These are phyloP conservation scores for Agaricales sp. DNA, from an alignment of 1,284 basidiomycete genomes.

Conservation along the genomic window DNA sequence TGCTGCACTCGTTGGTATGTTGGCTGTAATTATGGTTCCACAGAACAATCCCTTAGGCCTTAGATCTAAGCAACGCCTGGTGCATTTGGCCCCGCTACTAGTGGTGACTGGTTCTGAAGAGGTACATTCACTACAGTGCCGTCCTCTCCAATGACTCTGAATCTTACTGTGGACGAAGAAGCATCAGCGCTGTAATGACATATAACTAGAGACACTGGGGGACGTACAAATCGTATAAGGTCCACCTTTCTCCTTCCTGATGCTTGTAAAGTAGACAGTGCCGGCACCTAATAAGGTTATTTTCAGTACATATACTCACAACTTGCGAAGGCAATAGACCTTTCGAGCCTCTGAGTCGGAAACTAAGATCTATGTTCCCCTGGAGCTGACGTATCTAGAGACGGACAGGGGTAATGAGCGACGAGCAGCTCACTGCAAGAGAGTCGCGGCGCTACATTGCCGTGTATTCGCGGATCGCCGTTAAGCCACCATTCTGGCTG, in stretches of 20 bases:
- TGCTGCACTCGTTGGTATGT: no score
- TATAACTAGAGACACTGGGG: no score
- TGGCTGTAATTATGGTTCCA: no score
- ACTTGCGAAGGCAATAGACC: slow-evolving; percentile 22
- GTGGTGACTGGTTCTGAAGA: background rate
- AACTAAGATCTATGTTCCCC: slow-evolving; percentile 68
- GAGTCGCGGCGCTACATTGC: slow-evolving; percentile 41
- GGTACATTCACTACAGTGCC: slow-evolving; percentile 37
- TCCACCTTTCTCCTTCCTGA: slow-evolving; percentile 64
- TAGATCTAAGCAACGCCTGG: no score
- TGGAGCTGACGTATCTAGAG: slow-evolving; percentile 26
- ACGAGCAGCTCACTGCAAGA: slow-evolving; percentile 38
- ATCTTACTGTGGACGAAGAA: slow-evolving; percentile 65
- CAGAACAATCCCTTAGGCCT: no score
- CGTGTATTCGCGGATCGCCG: slow-evolving; percentile 62
- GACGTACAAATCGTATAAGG: slow-evolving; percentile 58
- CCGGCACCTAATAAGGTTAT: slow-evolving; percentile 38
- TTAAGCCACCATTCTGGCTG: slow-evolving; percentile 72
- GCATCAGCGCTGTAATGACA: no score
- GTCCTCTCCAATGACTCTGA: slow-evolving; percentile 59
- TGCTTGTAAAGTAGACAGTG: slow-evolving; percentile 73
- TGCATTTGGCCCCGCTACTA: no score
- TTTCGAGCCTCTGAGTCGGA: slow-evolving; percentile 62
- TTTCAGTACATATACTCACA: background rate
- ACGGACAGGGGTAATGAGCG: no score